A percentile compares a stretch with the other conserved stretches of the same genome.
Conservation (phyloP, 2,329 filamentous ascomycete genomes). For the Graphiopsis chlorocephala region DNA sequence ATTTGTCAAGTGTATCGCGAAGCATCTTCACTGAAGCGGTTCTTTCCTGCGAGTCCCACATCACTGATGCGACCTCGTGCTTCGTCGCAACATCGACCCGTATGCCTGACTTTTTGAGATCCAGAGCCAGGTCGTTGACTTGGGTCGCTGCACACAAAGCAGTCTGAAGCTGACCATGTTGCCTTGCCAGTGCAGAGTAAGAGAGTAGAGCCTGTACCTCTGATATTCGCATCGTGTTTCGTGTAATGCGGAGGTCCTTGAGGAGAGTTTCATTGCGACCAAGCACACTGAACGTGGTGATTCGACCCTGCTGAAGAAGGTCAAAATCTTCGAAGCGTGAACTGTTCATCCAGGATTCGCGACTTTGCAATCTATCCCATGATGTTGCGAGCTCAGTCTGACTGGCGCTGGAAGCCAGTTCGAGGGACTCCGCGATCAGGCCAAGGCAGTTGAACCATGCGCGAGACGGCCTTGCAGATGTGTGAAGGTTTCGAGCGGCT, state of each 20-base stretch:
- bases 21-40: constrained; percentile 85
- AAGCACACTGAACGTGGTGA: constrained; percentile 77
- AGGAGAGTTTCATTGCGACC: constrained; percentile 67
- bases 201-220: constrained; percentile 76
- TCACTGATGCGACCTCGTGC: constrained; percentile 79
- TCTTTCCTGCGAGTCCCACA: constrained; percentile 94
- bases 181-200: constrained; percentile 71
- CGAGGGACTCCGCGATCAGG: constrained; percentile 76
- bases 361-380: constrained; percentile 61
- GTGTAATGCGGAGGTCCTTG: constrained; percentile 58
- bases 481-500: not conserved
- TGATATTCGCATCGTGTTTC: constrained; percentile 63
- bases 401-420: constrained; percentile 57
- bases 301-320: constrained; percentile 76
- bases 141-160: constrained; percentile 81
- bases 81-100: constrained; percentile 73
- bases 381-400: constrained; percentile 59
- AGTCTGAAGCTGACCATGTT: constrained; percentile 79
- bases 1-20: constrained; percentile 64
- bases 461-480: constrained; percentile 16
- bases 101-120: constrained; percentile 69
- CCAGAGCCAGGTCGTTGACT: constrained; percentile 71
- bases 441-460: constrained; percentile 56
- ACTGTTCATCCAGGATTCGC: constrained; percentile 68
- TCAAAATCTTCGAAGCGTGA: constrained; percentile 73